Conservation (phyloP, 2,329 filamentous ascomycete genomes). For the Phialophora verrucosa region DNA sequence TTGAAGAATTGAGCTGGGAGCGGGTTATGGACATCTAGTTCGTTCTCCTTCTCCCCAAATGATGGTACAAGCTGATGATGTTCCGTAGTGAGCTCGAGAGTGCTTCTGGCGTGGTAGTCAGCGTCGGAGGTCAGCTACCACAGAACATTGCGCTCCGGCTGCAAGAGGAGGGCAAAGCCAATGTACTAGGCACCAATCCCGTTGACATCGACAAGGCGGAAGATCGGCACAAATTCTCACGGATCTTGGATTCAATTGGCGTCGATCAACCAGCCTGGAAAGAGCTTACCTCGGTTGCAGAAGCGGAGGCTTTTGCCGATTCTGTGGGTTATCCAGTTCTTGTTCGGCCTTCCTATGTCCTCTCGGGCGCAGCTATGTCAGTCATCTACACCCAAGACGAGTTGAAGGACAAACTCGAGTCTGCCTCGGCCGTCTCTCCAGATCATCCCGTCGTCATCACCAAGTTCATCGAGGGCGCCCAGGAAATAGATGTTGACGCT, state of each 20-base stretch:
- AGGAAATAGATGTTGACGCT: slow-evolving; percentile 96
- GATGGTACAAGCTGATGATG: not conserved
- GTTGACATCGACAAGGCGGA: slow-evolving; percentile 97
- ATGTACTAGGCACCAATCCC: slow-evolving; percentile 90
- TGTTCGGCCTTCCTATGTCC: slow-evolving; percentile 91
- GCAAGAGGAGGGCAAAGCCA: slow-evolving; percentile 87
- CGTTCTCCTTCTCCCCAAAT: not conserved
- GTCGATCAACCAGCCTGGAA: slow-evolving; percentile 98
- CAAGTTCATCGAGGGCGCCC: slow-evolving; percentile 95
- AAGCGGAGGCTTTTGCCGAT: slow-evolving; percentile 84
- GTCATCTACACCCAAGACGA: slow-evolving; percentile 88
- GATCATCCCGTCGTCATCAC: slow-evolving; percentile 98
- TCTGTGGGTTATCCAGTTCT: slow-evolving; percentile 91
- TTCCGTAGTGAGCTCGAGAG: slow-evolving; percentile 72
- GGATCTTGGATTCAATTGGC: slow-evolving; percentile 94
- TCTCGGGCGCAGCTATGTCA: slow-evolving; percentile 98
- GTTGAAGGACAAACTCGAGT: slow-evolving; percentile 91
- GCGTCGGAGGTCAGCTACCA: slow-evolving; percentile 91
- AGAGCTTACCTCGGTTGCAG: slow-evolving; percentile 86
- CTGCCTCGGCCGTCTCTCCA: slow-evolving; percentile 86
- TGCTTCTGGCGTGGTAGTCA: slow-evolving; percentile 87
- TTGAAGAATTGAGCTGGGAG: slow-evolving; percentile 95
- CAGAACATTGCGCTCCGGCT: slow-evolving; percentile 96
- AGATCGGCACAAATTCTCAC: slow-evolving; percentile 97
- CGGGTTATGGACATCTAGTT: slow-evolving; percentile 95